These are phyloP conservation scores for Suhomyces sp. DNA, from an alignment of 805 yeast species.

Conservation along the genomic window DNA sequence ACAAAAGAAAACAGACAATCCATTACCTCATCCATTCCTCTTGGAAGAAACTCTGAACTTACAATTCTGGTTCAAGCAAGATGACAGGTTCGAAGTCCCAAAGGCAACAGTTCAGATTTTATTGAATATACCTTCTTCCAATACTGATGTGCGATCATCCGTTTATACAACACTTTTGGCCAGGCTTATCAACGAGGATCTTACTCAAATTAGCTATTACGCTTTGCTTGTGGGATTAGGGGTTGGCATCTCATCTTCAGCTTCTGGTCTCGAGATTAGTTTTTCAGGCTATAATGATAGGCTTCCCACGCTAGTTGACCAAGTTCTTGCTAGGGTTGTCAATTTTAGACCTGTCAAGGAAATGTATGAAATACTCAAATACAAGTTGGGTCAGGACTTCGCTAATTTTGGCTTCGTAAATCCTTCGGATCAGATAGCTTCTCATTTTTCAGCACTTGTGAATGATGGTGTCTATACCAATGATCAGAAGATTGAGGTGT, in stretches of 20 bases:
- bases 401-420: conserved; percentile 68
- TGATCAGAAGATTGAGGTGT: conserved; percentile 56
- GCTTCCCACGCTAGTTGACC: conserved; percentile 57
- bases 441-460: conserved; percentile 59
- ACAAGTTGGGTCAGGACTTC: conserved; percentile 58
- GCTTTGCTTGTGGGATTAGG: conserved; percentile 80
- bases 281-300: conserved; percentile 85
- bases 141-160: conserved; percentile 56
- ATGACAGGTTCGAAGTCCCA: conserved; percentile 89
- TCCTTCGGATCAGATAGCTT: conserved; percentile 76
- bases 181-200: conserved; percentile 70
- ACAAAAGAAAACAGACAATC: conserved; percentile 32
- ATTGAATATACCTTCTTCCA: conserved; percentile 64
- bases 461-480: conserved; percentile 70
- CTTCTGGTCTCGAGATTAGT: conserved; percentile 69
- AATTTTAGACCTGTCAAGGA: conserved; percentile 50
- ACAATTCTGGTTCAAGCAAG: conserved; percentile 85
- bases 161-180: conserved; percentile 61
- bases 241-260: conserved; percentile 54
- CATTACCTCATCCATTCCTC: conserved; percentile 59
- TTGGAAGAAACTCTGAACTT: conserved; percentile 50
- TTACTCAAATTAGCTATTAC: conserved; percentile 75
- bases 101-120: conserved; percentile 70
- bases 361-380: conserved; percentile 67
- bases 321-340: conserved; percentile 55